Evolutionary conservation across 2,329 filamentous ascomycete genomes (phyloP), one percentile per base, ranked within the genome.

Genomic region (Zelopaecilomyces penicillatus): DNA sequence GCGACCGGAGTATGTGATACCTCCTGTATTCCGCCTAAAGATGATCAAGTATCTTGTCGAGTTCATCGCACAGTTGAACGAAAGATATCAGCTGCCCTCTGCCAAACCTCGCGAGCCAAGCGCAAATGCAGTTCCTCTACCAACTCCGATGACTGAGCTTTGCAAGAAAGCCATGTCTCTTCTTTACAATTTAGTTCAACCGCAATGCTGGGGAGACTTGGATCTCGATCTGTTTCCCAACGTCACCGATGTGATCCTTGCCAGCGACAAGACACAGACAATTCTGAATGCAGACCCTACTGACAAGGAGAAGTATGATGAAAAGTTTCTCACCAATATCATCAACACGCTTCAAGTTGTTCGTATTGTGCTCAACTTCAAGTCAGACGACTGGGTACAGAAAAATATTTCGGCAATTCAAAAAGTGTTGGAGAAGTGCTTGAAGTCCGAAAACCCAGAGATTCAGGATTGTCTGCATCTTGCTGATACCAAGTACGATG

Each of bases 21-120:
- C 85, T 6, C 61, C 75, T 1, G 62, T 76, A 1, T 80, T 85
- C 43, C 80, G 90, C 19, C 76, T 82, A 37, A 84, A 88, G 63
- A 84, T 98, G 70, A 77, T 96, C 39, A 96, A 95, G 65, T 98
- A 97, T 58, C 76, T 98, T 30, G 86, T 97, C 30, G 87, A 93
- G 49, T 97, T 97, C 64, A 95, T 97, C 54, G 90, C 89, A 1
- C 85, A 88, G 41, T 74, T 96, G 26, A 84, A 85, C 12, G 93
- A 97, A 64, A 80, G 90, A 31, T 96, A 86, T 60, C 82, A 82
- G 19, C 77, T 89, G 26, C 83, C 83, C 10, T 85, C 85, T 26
- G 75, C 79, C 10, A 85, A 82, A 54, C 73, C 80, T 36, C 77
- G 80, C 40, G 80, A 85, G 36, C 54, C 70, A 9, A 58, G 62